Conservation (phyloP, 2,329 filamentous ascomycete genomes). For the Colletotrichum viniferum region DNA sequence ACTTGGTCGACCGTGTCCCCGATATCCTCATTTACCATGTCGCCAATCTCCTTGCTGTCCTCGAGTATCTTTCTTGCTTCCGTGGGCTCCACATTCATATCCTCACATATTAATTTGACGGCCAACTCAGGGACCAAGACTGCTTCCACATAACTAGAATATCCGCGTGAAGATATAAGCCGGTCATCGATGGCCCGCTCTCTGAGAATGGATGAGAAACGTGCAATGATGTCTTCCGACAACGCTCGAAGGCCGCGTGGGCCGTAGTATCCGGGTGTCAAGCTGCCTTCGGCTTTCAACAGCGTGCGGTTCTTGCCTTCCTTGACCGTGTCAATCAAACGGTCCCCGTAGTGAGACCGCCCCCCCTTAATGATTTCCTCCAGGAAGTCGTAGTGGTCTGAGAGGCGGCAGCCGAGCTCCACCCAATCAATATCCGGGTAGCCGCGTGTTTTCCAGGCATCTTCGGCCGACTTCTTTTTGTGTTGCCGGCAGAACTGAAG, state of each 20-base stretch:
- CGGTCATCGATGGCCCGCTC: constrained; percentile 66
- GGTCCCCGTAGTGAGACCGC: constrained; percentile 64
- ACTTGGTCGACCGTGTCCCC: constrained; percentile 34
- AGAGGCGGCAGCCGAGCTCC: constrained; percentile 62
- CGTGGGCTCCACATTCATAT: constrained; percentile 49
- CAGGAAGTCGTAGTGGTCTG: constrained; percentile 58
- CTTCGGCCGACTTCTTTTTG: constrained; percentile 57
- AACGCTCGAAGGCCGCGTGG: constrained; percentile 74
- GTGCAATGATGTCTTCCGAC: constrained; percentile 69
- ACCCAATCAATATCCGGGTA: constrained; percentile 79
- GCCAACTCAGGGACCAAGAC: constrained; percentile 78
- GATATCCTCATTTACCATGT: constrained; percentile 69
- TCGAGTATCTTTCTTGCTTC: constrained; percentile 61
- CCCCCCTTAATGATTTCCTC: constrained; percentile 63
- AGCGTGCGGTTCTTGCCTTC: constrained; percentile 65
- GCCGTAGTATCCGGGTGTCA: constrained; percentile 85
- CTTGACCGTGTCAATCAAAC: constrained; percentile 59
- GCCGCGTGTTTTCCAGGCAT: constrained; percentile 51
- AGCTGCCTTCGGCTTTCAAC: constrained; percentile 59
- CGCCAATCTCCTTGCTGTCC: constrained; percentile 70
- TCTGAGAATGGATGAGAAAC: constrained; percentile 65
- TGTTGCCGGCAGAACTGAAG: constrained; percentile 68
- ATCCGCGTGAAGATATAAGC: constrained; percentile 69
- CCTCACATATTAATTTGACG: constrained; percentile 59
- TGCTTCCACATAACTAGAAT: constrained; percentile 71